These are phyloP conservation scores for Globisporangium sylvaticum DNA, from an alignment of 352 stramenopile species.

Conservation along the genomic window DNA sequence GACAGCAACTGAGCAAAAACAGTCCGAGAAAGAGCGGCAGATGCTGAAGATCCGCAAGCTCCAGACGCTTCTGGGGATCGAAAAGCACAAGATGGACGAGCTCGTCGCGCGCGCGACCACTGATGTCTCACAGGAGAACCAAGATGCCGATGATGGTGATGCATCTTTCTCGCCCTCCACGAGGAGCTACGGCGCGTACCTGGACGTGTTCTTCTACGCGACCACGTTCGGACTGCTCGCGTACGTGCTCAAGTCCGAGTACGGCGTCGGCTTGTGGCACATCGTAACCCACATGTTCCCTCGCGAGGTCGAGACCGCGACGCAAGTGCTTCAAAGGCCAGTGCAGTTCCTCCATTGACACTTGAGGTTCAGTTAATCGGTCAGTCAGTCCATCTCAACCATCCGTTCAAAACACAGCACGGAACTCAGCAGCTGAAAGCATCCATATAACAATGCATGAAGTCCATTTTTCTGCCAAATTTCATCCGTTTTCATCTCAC, in stretches of 20 bases:
- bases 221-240: constrained; percentile 34
- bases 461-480: too few relatives aligned
- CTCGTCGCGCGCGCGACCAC: constrained; percentile 36
- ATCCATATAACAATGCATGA: background rate
- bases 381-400: background rate
- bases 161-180: constrained; percentile 6
- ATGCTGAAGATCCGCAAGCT: constrained; percentile 50
- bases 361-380: background rate
- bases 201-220: constrained; percentile 42
- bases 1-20: constrained; percentile 11
- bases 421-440: background rate
- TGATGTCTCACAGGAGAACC: too few relatives aligned
- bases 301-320: constrained; percentile 38
- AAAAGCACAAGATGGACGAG: constrained; percentile 38
- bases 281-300: constrained; percentile 41
- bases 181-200: constrained; percentile 31
- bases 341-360: constrained; percentile 2
- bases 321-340: constrained; percentile 23
- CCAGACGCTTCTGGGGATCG: constrained; percentile 47
- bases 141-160: too few relatives aligned
- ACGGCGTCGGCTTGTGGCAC: constrained; percentile 46
- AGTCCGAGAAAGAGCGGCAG: constrained; percentile 29
- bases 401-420: background rate
- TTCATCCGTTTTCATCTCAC: too few relatives aligned
- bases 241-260: constrained; percentile 47